Evolutionary conservation across 2,329 filamentous ascomycete species (phyloP).

Genomic region (Emmonsiellopsis sp.): DNA sequence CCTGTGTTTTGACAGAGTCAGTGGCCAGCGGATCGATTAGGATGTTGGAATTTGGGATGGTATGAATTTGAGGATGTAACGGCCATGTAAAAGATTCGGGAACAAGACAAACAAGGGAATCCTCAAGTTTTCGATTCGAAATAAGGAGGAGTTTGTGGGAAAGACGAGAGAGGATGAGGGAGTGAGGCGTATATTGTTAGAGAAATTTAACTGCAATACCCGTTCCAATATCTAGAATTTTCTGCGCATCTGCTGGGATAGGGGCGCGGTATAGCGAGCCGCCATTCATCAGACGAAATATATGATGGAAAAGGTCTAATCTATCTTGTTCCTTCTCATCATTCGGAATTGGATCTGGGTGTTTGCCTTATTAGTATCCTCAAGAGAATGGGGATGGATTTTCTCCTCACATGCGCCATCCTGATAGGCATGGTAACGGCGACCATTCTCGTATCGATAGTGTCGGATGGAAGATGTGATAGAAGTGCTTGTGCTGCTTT

Average conservation of each 20-base stretch:
- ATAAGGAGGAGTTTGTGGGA: no score
- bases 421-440: constrained; percentile 25
- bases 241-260: constrained; percentile 12
- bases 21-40: constrained; percentile 13
- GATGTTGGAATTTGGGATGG: constrained; percentile 7
- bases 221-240: constrained; percentile 7
- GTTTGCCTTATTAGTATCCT: background rate
- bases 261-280: constrained; percentile 17
- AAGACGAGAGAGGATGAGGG: no score
- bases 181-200: no score
- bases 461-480: constrained; percentile 20
- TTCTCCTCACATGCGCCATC: constrained; percentile 13
- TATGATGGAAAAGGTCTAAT: constrained; percentile 7
- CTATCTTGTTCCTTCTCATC: constrained; percentile 23
- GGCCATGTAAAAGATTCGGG: no score
- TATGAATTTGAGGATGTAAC: no score
- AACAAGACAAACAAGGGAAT: no score
- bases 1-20: constrained; percentile 20
- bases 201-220: no score
- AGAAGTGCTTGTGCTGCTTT: constrained; percentile 7
- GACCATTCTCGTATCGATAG: constrained; percentile 30
- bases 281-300: constrained; percentile 34
- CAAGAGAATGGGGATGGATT: background rate
- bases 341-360: constrained; percentile 16
- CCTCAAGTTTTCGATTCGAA: no score